Evolutionary conservation across 2,329 filamentous ascomycete genomes (phyloP), one percentile per base, ranked within the genome.

Genomic region (Trichoderma harzianum): DNA sequence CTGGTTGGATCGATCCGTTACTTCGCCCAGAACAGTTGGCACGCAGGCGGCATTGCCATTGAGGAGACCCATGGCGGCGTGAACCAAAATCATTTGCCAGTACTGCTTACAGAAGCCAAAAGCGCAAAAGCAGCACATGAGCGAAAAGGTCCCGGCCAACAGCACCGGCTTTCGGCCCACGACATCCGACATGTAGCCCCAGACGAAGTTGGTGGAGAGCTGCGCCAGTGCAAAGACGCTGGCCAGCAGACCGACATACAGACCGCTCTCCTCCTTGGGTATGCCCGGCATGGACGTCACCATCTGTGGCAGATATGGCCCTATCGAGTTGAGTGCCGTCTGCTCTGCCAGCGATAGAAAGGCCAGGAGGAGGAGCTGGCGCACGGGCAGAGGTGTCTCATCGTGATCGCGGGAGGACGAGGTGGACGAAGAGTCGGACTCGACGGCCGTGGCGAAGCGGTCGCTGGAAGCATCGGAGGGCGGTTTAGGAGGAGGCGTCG

Each of bases 21-120:
- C 92, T 81, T 99, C 96, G 53, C 96, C 96, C 63, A 99, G 82
- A 63, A 95, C 97, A 0, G 96, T 98, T 8, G 94, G 95, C 16
- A 99, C 94, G 14, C 98, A 91, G 5, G 94, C 95, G 34, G 96
- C 94, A 77, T 99, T 99, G 67, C 96, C 96, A 80, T 98, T 99
- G 66, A 97, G 89, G 68, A 97, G 80, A 4, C 96, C 96, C 94
- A 98, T 98, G 74, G 95, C 84, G 2, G 92, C 89, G 79, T 99
- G 96, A 1, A 97, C 93, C 18, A 93, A 74, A 16, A 98, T 86
- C 3, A 97, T 91, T 80, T 98, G 95, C 89, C 91, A 93, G 73
- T 97, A 89, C 2, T 87, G 91, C 73, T 83, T 89, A 80, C 94
- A 97, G 77, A 98, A 94, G 4, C 95, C 96, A 80, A 99, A 99